These are phyloP conservation scores for Yamadazyma takamatsuzukensis DNA, from an alignment of 805 yeast species.

Conservation along the genomic window DNA sequence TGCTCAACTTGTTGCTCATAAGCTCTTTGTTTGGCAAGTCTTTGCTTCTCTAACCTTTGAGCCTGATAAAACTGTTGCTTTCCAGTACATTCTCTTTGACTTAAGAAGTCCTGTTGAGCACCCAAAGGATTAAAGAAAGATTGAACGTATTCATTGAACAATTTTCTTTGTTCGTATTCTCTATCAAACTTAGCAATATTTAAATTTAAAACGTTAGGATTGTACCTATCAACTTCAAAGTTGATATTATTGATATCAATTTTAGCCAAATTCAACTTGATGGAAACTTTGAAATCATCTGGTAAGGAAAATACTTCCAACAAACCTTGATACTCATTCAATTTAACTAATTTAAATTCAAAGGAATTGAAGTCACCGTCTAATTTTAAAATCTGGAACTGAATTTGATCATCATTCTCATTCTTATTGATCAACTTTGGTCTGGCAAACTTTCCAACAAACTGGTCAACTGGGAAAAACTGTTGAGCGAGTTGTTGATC, in stretches of 20 bases:
- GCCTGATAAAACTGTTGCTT: not conserved
- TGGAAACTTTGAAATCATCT: constrained; percentile 29
- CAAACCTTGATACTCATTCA: constrained; percentile 27
- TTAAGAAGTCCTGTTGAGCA: too few relatives aligned
- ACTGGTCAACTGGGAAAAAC: constrained; percentile 6
- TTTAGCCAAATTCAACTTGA: constrained; percentile 26
- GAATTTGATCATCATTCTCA: constrained; percentile 32
- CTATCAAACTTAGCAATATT: constrained; percentile 33
- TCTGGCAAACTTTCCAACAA: constrained; percentile 7
- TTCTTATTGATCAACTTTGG: constrained; percentile 33
- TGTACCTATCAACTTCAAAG: constrained; percentile 28
- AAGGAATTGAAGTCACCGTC: constrained; percentile 31
- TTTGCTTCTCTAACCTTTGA: not conserved
- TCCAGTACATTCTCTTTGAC: too few relatives aligned
- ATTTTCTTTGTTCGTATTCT: constrained; percentile 5
- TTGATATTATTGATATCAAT: constrained; percentile 29
- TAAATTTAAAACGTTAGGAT: constrained; percentile 29
- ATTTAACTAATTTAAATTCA: constrained; percentile 27
- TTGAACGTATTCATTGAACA: constrained; percentile 10
- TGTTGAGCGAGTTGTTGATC: constrained; percentile 5
- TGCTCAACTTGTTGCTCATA: not conserved
- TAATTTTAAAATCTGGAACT: constrained; percentile 33
- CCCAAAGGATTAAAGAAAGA: constrained; percentile 2
- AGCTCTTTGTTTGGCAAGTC: not conserved
- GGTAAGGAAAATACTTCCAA: constrained; percentile 25